Evolutionary conservation across 805 yeast species (phyloP), one percentile per base, ranked within the genome.

Genomic region (Candida tammaniensis): DNA sequence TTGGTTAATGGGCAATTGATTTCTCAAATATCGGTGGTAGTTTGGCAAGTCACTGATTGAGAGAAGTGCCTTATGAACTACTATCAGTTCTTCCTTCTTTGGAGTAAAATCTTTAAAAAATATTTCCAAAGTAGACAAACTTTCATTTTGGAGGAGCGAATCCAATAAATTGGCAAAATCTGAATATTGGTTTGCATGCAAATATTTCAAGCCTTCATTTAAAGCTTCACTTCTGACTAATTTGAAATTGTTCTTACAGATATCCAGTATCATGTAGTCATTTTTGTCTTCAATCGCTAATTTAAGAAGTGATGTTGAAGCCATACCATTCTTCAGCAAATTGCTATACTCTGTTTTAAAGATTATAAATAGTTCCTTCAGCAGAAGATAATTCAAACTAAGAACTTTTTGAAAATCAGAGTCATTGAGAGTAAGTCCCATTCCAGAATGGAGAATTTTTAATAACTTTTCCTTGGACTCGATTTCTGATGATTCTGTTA

Each of bases 31-130:
- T 3, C 7, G 12, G 17, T 28, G 18, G 15, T 32, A 38, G 2
- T 18, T 14, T 4, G 26, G 24, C 4, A 31, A 21, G 8, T 20
- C 14, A 18, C 26, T 12, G 3, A 31, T 27, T 5, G 17, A 12
- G 13, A 37, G n/a, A 9, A 35, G 10, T 6, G 40, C 31, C 11
- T 31, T 29, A 21, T 41, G 42, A n/a, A 37, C 18, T 4, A 22
- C 9, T 6, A 26, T n/a, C 26, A 29, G 19, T 20, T 19, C 27
- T 10, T 17, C 20, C 10, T 29, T 26, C 14, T 22, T 14, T 4
- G 30, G 17, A 4, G 9, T 13, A 13, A 10, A 10, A 4, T 18
- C 14, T 21, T 33, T 21, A 26, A 40, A 36, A 14, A 35, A 35
- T 6, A 12, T 20, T 25, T 30, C 31, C 18, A 34, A 28, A 16